Evolutionary conservation across 2,329 filamentous ascomycete species (phyloP).

Genomic region (Lachnellula cervina): DNA sequence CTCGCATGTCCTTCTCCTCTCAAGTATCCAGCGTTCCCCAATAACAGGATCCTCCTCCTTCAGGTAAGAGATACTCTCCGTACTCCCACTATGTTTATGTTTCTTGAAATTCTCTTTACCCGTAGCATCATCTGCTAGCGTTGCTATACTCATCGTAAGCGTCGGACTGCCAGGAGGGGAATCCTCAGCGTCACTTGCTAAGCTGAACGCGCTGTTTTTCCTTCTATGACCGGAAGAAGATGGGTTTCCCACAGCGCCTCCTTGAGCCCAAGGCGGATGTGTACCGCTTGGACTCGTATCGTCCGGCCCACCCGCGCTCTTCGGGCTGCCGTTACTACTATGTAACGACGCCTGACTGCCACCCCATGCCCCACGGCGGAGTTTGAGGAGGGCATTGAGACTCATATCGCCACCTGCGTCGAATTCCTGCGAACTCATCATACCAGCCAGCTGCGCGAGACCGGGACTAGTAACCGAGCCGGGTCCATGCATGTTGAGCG

Average conservation of each 20-base stretch:
- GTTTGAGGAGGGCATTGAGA: slow-evolving; percentile 61
- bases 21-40: slow-evolving; percentile 63
- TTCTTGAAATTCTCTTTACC: slow-evolving; percentile 10
- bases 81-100: slow-evolving; percentile 50
- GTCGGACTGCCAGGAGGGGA: slow-evolving; percentile 18
- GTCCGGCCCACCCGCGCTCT: slow-evolving; percentile 19
- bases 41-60: slow-evolving; percentile 53
- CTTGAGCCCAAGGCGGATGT: slow-evolving; percentile 21
- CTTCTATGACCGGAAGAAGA: slow-evolving; percentile 11
- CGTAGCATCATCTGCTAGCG: neutral
- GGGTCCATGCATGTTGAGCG: slow-evolving; percentile 42
- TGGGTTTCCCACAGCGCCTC: neutral
- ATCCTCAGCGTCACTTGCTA: slow-evolving; percentile 15
- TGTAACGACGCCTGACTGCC: slow-evolving; percentile 70
- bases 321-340: slow-evolving; percentile 40
- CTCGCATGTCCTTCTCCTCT: slow-evolving; percentile 61
- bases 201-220: slow-evolving; percentile 24
- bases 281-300: slow-evolving; percentile 23
- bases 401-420: slow-evolving; percentile 56
- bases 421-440: slow-evolving; percentile 51
- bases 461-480: slow-evolving; percentile 61
- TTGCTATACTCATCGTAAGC: slow-evolving; percentile 13
- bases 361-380: slow-evolving; percentile 74
- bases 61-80: slow-evolving; percentile 66
- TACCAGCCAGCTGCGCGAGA: slow-evolving; percentile 67